These are phyloP conservation scores for Trichophaea hybrida DNA, from an alignment of 2,329 filamentous ascomycete genomes.

Conservation along the genomic window DNA sequence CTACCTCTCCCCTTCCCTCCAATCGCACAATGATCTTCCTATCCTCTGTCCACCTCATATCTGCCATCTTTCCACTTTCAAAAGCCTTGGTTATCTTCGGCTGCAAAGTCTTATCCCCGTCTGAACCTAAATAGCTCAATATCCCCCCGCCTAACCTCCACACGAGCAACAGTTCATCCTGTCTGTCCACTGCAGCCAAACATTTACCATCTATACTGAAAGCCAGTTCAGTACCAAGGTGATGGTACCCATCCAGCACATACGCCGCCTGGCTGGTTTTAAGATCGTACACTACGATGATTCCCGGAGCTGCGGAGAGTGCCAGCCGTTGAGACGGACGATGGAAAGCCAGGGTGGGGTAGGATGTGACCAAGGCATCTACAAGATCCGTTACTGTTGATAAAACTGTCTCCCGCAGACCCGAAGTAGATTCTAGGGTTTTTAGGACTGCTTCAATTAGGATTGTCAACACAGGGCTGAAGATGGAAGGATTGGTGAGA, in stretches of 20 bases:
- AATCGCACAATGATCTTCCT: slow-evolving; percentile 23
- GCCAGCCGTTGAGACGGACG: slow-evolving; percentile 25
- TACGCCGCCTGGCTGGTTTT: slow-evolving; percentile 16
- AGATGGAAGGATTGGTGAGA: slow-evolving; percentile 17
- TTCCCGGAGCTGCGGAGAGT: slow-evolving; percentile 18
- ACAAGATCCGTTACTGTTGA: slow-evolving; percentile 24
- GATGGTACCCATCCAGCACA: slow-evolving; percentile 22
- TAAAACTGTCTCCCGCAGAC: slow-evolving; percentile 24
- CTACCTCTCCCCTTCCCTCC: slow-evolving; percentile 19
- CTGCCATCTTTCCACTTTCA: slow-evolving; percentile 13
- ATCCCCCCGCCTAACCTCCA: slow-evolving; percentile 25
- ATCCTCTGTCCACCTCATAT: slow-evolving; percentile 23
- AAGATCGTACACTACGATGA: slow-evolving; percentile 24
- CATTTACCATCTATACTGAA: slow-evolving; percentile 24
- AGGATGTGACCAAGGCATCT: slow-evolving; percentile 23
- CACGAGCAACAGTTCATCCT: slow-evolving; percentile 18
- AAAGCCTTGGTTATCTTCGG: slow-evolving; percentile 19
- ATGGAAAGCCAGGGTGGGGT: slow-evolving; percentile 26
- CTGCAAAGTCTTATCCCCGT: slow-evolving; percentile 19
- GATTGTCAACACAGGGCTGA: slow-evolving; percentile 16
- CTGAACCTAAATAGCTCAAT: slow-evolving; percentile 25
- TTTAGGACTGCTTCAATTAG: slow-evolving; percentile 24
- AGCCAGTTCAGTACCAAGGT: slow-evolving; percentile 19
- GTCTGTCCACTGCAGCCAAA: slow-evolving; percentile 18
- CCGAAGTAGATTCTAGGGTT: slow-evolving; percentile 23